These are phyloP conservation scores for Chrysanthemum lavandulifolium DNA, from an alignment of 129 eudicot genomes.

Conservation along the genomic window DNA sequence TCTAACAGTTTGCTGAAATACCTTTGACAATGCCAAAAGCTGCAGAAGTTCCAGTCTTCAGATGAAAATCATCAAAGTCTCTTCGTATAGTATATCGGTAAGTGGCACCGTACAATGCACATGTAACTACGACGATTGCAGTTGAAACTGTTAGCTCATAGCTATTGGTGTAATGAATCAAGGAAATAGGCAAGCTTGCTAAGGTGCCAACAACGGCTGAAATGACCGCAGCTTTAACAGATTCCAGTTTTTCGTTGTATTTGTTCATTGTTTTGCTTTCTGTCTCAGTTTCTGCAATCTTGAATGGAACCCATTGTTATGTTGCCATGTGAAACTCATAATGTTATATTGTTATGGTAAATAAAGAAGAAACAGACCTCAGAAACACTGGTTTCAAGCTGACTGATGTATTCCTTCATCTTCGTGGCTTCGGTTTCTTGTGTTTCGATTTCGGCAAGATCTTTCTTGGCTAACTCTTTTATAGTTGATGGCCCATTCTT, in stretches of 20 bases:
- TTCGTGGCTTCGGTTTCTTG: constrained; percentile 50
- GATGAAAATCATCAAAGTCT: constrained; percentile 80
- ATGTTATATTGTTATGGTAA: not conserved
- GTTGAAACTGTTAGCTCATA: constrained; percentile 56
- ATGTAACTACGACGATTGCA: constrained; percentile 51
- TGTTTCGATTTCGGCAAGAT: constrained; percentile 60
- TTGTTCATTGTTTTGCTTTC: constrained; percentile 34
- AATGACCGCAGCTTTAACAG: constrained; percentile 72
- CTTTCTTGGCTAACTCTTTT: constrained; percentile 62
- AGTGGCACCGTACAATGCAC: constrained; percentile 90
- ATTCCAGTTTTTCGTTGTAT: constrained; percentile 71
- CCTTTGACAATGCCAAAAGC: constrained; percentile 97
- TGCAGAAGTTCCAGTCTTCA: constrained; percentile 76
- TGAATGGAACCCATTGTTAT: constrained; percentile 21
- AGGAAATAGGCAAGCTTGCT: constrained; percentile 62
- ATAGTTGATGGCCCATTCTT: constrained; percentile 52
- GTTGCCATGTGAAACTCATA: constrained; percentile 14
- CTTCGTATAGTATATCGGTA: constrained; percentile 78
- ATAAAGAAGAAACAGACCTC: constrained; percentile 47
- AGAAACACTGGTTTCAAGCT: constrained; percentile 52
- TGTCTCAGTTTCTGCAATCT: constrained; percentile 72
- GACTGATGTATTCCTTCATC: constrained; percentile 42
- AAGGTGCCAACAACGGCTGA: constrained; percentile 76
- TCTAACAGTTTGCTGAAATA: constrained; percentile 20
- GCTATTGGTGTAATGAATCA: constrained; percentile 38